Base-by-base conservation (phyloP, 495 filamentous ascomycete genomes). In the Aspergillus funiculosus region DNA sequence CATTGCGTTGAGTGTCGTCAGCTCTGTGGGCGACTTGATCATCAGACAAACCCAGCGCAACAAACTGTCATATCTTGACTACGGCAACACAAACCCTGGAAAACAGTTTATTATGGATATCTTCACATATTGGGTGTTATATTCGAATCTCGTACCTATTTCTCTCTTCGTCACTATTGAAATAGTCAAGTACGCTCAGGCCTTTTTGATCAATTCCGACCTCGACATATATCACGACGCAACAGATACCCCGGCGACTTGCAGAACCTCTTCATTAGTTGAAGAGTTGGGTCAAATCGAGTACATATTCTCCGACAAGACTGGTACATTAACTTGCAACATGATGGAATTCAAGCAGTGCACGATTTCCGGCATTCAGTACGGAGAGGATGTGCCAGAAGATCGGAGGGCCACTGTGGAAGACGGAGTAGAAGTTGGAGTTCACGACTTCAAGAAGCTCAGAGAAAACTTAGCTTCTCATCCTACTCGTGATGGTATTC, bases 271-370 rank as follows among this genome's bases (percentile, higher is more conserved):
- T 0, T 95, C 88, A 54, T 73, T 99, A 53, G 94, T 99, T 7
- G 94, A 99, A 67, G 94, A 99, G 61, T 68, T 99, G 19, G 94
- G 94, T 34, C 94, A 97, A 74, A 92, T 99, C 46, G 92, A 96
- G 56, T 99, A 92, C 58, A 91, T 97, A 39, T 99, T 99, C 64
- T 95, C 89, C 2, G 94, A 99, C 67, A 98, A 99, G 72, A 99
- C 94, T 5, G 94, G 94, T 25, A 99, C 94, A n/a, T 68, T 99
- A 55, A 99, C 94, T 19, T 94, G 90, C 69, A 99, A 99, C 63
- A 81, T 85, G 78, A 99, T 99, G 94, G 94, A 97, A 64, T 99
- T 96, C 63, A 89, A 87, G 62, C 87, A 95, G 63, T 92, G 86
- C 52, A 83, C 85, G 3, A 96, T 99, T 56, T 86, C 79, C 13